Percentiles rank a stretch among this genome's conserved stretches.
These are phyloP conservation scores for Trametes polyzona DNA, from an alignment of 1,284 basidiomycete species.

Conservation along the genomic window DNA sequence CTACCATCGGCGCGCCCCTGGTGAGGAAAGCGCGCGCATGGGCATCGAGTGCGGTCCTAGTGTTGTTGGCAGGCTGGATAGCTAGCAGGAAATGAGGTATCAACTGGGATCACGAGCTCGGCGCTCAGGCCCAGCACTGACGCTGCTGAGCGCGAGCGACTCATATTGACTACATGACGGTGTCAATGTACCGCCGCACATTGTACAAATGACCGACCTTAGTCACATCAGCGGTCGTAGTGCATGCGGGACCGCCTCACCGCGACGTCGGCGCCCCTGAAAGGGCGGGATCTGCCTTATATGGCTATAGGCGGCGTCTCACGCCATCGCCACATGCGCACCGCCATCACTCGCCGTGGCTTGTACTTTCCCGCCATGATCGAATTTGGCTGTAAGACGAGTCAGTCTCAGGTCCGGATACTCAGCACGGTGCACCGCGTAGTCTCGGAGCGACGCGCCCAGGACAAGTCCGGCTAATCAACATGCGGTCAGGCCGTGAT, in stretches of 20 bases:
- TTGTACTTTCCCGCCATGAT: background rate
- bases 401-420: background rate
- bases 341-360: too few species aligned
- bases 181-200: background rate
- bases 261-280: background rate
- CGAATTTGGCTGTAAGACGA: background rate
- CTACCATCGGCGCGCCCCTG: slow-evolving; percentile 5
- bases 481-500: background rate
- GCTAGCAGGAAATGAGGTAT: slow-evolving; percentile 12
- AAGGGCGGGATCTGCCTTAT: background rate
- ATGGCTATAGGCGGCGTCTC: background rate
- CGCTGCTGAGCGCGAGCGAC: too few species aligned
- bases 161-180: background rate
- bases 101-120: too few species aligned
- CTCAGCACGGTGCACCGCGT: too few species aligned
- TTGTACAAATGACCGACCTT: too few species aligned
- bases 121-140: too few species aligned
- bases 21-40: slow-evolving; percentile 38
- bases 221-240: too few species aligned
- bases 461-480: too few species aligned
- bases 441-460: too few species aligned
- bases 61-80: slow-evolving; percentile 42
- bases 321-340: background rate
- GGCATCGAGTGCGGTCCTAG: slow-evolving; percentile 40
- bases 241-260: too few species aligned